These are phyloP conservation scores for Tilletia horrida DNA, from an alignment of 1,284 basidiomycete species.

Conservation along the genomic window DNA sequence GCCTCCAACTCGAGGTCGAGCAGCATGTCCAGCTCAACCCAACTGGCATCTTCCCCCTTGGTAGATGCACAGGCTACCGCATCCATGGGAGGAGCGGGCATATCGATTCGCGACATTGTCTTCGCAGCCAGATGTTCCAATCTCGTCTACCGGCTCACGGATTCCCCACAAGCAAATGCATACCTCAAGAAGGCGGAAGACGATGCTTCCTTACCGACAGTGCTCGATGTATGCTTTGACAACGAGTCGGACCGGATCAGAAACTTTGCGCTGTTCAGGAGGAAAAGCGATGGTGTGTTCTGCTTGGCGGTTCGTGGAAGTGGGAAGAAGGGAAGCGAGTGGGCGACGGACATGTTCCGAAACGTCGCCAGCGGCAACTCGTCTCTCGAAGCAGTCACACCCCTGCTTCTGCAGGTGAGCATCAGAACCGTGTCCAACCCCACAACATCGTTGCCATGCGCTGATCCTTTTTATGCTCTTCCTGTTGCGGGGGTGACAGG, in stretches of 20 bases:
- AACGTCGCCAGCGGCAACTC: background rate
- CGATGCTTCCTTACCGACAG: background rate
- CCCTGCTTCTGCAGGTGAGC: slow-evolving; percentile 10
- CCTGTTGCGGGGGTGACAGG: background rate
- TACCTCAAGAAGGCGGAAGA: background rate
- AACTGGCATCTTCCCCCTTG: background rate
- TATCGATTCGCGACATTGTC: slow-evolving; percentile 3
- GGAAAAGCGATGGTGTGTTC: background rate
- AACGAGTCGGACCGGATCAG: background rate
- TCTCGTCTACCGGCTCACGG: background rate
- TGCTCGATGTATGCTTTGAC: background rate
- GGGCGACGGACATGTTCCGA: slow-evolving; percentile 15
- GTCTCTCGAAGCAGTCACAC: background rate
- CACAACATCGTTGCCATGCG: background rate
- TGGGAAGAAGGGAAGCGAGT: slow-evolving; percentile 15
- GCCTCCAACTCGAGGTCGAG: background rate
- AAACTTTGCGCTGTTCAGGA: slow-evolving; percentile 2
- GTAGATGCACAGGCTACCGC: slow-evolving; percentile 6
- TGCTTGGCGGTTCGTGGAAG: slow-evolving; percentile 9
- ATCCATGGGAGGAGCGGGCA: background rate
- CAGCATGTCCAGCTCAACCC: background rate
- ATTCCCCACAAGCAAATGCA: background rate
- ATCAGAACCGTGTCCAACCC: background rate
- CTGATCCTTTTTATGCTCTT: background rate
- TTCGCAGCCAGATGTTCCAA: background rate